These are phyloP conservation scores for Camellia oleifera DNA, from an alignment of 179 eudicot genomes.

Conservation along the genomic window DNA sequence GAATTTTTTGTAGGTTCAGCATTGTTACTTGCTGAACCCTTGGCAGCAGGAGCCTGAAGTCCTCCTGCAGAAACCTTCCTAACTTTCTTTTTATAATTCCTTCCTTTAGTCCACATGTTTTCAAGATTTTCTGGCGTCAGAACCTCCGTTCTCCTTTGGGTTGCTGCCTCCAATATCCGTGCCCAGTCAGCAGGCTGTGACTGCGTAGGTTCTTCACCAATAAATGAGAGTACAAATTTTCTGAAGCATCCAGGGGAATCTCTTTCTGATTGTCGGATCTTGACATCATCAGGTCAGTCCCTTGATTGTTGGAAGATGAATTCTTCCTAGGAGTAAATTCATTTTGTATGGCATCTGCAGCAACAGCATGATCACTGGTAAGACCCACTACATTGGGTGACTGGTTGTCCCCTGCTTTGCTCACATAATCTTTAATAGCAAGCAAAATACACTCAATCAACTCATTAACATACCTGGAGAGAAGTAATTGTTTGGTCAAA, in stretches of 20 bases:
- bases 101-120: constrained; percentile 95
- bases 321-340: constrained; percentile 29
- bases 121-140: constrained; percentile 98
- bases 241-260: constrained; percentile 35
- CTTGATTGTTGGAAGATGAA: constrained; percentile 29
- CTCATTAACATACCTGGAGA: constrained; percentile 80
- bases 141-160: constrained; percentile 92
- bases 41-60: constrained; percentile 31
- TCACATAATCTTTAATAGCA: constrained; percentile 43
- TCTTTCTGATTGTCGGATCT: constrained; percentile 31
- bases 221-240: constrained; percentile 25
- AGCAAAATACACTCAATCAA: constrained; percentile 72
- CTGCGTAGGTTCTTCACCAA: constrained; percentile 41
- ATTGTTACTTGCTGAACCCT: constrained; percentile 17
- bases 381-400: constrained; percentile 36
- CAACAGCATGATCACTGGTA: constrained; percentile 28
- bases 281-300: constrained; percentile 27
- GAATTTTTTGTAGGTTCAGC: constrained; percentile 13
- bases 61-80: constrained; percentile 45
- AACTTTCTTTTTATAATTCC: constrained; percentile 75
- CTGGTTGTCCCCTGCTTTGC: constrained; percentile 42
- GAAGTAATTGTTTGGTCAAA: neutral
- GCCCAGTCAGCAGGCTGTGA: constrained; percentile 83
- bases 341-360: constrained; percentile 27
- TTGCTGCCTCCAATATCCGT: constrained; percentile 80